These are phyloP conservation scores for Phytophthora gonapodyides DNA, from an alignment of 352 stramenopile genomes.

Conservation along the genomic window DNA sequence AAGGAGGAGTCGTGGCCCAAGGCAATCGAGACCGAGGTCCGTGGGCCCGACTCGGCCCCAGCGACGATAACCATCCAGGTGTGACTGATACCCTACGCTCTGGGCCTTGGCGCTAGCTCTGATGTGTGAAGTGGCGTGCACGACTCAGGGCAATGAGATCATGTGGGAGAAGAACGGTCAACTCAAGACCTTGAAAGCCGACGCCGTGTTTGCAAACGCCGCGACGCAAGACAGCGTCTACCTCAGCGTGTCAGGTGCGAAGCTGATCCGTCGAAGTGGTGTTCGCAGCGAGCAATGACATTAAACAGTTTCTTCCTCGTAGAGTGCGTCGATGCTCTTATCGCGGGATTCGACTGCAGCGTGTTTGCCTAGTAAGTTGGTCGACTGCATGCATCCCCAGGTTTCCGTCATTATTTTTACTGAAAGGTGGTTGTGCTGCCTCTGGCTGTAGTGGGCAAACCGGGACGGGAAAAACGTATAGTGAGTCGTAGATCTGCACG, in stretches of 20 bases:
- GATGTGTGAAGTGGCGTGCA: neutral
- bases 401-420: neutral
- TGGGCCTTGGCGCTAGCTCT: neutral
- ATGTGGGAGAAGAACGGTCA: conserved; percentile 75
- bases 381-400: neutral
- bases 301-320: neutral
- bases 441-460: conserved; percentile 57
- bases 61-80: conserved; percentile 49
- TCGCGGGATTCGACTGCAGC: conserved; percentile 73
- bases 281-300: neutral
- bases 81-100: conserved; percentile 1
- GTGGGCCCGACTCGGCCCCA: neutral
- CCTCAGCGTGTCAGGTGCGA: conserved; percentile 55
- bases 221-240: conserved; percentile 52
- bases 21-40: conserved; percentile 1
- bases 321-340: conserved; percentile 66
- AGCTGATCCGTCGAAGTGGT: neutral
- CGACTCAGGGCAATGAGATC: conserved; percentile 44
- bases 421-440: conserved; percentile 8
- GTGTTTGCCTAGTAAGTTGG: conserved; percentile 69
- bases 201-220: conserved; percentile 52
- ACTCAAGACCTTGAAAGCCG: conserved; percentile 55
- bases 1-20: conserved; percentile 48
- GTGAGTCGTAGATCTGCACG: conserved; percentile 23
- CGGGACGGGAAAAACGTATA: conserved; percentile 72